Conservation (phyloP, 164 flowering plant genomes). For the Echeveria elegans region DNA sequence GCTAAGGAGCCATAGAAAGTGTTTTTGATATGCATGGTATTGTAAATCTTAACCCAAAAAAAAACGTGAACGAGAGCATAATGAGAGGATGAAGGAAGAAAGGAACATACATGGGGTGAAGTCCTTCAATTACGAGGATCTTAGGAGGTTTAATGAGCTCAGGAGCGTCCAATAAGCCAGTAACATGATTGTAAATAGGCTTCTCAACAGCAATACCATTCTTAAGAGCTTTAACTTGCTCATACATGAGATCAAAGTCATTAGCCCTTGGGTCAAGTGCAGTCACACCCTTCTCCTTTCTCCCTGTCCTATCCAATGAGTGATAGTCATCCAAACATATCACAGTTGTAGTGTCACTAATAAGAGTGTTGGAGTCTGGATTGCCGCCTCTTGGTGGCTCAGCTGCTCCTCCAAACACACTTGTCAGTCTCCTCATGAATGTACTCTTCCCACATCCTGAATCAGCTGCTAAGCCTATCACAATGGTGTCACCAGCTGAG, state of each 20-base stretch:
- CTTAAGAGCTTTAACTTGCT: constrained; percentile 86
- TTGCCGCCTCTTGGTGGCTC: constrained; percentile 95
- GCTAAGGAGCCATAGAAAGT: neutral
- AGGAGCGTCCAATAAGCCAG: constrained; percentile 86
- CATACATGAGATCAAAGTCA: constrained; percentile 90
- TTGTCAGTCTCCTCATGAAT: constrained; percentile 92
- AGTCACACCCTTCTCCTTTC: constrained; percentile 89
- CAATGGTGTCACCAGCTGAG: constrained; percentile 58
- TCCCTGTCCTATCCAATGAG: constrained; percentile 83
- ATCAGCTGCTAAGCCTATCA: constrained; percentile 94
- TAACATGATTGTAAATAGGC: constrained; percentile 91
- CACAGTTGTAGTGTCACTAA: constrained; percentile 90
- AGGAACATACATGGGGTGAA: constrained; percentile 88
- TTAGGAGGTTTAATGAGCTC: constrained; percentile 88
- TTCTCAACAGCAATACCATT: constrained; percentile 75
- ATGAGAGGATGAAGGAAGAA: neutral
- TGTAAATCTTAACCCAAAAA: too few species aligned
- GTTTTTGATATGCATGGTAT: neutral
- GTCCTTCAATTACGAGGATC: constrained; percentile 92
- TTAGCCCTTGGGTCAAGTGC: constrained; percentile 97
- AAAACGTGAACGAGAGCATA: neutral
- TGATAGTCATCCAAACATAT: constrained; percentile 97
- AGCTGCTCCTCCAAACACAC: constrained; percentile 95
- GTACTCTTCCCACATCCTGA: constrained; percentile 98
- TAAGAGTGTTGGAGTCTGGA: constrained; percentile 93